Percentiles rank a stretch among this genome's conserved stretches.
Conservation (phyloP, 2,329 filamentous ascomycete genomes). For the Plectosphaerella cucumerina region DNA sequence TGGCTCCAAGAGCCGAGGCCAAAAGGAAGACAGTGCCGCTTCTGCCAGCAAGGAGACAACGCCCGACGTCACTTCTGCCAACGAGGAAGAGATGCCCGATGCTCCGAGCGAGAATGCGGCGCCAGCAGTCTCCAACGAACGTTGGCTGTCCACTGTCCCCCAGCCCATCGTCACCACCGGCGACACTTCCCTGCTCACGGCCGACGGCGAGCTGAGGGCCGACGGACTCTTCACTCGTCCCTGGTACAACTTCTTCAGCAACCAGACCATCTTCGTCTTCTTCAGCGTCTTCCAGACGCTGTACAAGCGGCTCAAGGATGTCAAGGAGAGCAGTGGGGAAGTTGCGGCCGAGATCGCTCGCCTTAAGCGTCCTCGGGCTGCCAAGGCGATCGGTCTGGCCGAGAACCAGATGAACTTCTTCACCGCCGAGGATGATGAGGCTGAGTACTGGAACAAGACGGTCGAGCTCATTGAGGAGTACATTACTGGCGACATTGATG, state of each 20-base stretch:
- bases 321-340: conserved; percentile 74
- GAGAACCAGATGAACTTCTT: conserved; percentile 80
- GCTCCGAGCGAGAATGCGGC: conserved; percentile 51
- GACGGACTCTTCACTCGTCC: conserved; percentile 79
- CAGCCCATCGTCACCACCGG: conserved; percentile 48
- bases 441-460: conserved; percentile 81
- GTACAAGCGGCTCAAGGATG: conserved; percentile 75
- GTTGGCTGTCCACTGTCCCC: conserved; percentile 61
- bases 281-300: conserved; percentile 90
- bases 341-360: conserved; percentile 72
- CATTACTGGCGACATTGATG: conserved; percentile 76
- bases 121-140: conserved; percentile 60
- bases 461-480: conserved; percentile 83
- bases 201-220: conserved; percentile 61
- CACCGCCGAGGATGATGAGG: conserved; percentile 50
- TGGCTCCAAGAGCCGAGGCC: conserved; percentile 63
- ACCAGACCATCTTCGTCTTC: conserved; percentile 90
- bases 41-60: conserved; percentile 84
- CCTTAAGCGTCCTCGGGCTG: conserved; percentile 72
- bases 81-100: conserved; percentile 71
- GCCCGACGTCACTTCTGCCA: conserved; percentile 73
- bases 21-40: conserved; percentile 76
- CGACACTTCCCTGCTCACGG: conserved; percentile 53
- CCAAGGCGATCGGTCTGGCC: conserved; percentile 76
- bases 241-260: conserved; percentile 87